Conservation (phyloP, 2,329 filamentous ascomycete genomes). For the Pseudocercospora pini-densiflorae region DNA sequence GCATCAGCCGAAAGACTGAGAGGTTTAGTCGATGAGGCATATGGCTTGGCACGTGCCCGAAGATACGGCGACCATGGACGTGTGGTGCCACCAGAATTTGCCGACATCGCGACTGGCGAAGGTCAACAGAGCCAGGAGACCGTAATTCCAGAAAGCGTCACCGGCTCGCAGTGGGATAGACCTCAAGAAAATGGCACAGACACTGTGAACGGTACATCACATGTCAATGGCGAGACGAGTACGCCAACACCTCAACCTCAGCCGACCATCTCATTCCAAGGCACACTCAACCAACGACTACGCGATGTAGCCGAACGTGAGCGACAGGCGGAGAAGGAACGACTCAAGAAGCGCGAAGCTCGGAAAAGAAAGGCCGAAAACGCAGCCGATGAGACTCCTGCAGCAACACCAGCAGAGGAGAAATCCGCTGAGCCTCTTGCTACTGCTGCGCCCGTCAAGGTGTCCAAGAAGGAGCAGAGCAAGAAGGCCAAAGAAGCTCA, state of each 20-base stretch:
- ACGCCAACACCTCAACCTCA: constrained; percentile 41
- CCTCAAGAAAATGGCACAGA: constrained; percentile 18
- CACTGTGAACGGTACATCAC: constrained; percentile 29
- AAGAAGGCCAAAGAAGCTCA: constrained; percentile 74
- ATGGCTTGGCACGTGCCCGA: constrained; percentile 70
- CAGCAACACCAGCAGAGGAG: constrained; percentile 35
- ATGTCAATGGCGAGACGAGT: constrained; percentile 25
- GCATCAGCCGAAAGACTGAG: constrained; percentile 80
- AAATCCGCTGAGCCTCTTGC: constrained; percentile 44
- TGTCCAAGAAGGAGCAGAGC: constrained; percentile 87
- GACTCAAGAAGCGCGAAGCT: constrained; percentile 50
- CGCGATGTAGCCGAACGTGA: constrained; percentile 69
- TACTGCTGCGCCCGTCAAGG: constrained; percentile 60
- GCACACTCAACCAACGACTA: constrained; percentile 56
- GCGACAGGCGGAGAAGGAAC: constrained; percentile 72
- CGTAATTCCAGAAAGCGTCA: constrained; percentile 44
- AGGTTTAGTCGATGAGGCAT: constrained; percentile 76
- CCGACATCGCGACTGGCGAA: constrained; percentile 67
- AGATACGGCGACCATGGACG: constrained; percentile 79
- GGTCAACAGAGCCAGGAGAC: constrained; percentile 41
- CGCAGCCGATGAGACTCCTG: constrained; percentile 26
- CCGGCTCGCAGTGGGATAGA: constrained; percentile 40
- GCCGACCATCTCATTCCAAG: constrained; percentile 51
- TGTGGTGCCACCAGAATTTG: constrained; percentile 77
- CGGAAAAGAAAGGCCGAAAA: constrained; percentile 39